A percentile compares a stretch with the other conserved stretches of the same genome.
phyloP scores from a whole-genome alignment of 139 green algal species.

The Mesostigma viride region DNA sequence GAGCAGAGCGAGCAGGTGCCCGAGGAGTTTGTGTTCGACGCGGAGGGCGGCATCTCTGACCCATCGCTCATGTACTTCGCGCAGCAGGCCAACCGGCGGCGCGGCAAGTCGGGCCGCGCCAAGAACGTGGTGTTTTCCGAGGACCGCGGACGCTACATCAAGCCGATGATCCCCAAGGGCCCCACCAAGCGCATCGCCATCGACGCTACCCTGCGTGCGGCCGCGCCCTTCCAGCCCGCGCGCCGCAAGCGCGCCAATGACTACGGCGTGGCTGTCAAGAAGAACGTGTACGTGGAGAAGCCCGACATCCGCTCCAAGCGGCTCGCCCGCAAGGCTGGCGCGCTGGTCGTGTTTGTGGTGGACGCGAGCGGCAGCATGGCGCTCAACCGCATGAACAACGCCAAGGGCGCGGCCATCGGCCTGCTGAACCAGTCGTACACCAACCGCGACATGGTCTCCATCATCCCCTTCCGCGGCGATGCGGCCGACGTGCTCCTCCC shows the following conservation, averaged over 20 bases:
- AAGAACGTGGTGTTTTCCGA: constrained; percentile 95
- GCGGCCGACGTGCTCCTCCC: constrained; percentile 94
- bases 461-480: constrained; percentile 97
- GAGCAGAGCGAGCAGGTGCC: constrained; percentile 70
- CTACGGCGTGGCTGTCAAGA: constrained; percentile 14
- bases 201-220: constrained; percentile 87
- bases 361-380: constrained; percentile 80
- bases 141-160: constrained; percentile 78
- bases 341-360: constrained; percentile 56
- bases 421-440: constrained; percentile 89
- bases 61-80: constrained; percentile 81
- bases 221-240: constrained; percentile 84
- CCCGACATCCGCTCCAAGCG: constrained; percentile 90
- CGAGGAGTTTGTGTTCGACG: constrained; percentile 97
- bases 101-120: constrained; percentile 73
- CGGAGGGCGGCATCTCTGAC: constrained; percentile 89
- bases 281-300: constrained; percentile 91
- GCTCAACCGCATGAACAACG: constrained; percentile 94
- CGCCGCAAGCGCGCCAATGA: constrained; percentile 36
- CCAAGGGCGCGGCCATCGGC: constrained; percentile 91
- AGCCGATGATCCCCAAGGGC: constrained; percentile 93
- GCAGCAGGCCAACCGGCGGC: constrained; percentile 74
- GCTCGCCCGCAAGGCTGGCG: constrained; percentile 88
- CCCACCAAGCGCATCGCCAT: constrained; percentile 88
- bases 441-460: constrained; percentile 80